Evolutionary conservation across 345 rosid species (phyloP), one percentile per base, ranked within the genome.

Genomic region (Isatis tinctoria): DNA sequence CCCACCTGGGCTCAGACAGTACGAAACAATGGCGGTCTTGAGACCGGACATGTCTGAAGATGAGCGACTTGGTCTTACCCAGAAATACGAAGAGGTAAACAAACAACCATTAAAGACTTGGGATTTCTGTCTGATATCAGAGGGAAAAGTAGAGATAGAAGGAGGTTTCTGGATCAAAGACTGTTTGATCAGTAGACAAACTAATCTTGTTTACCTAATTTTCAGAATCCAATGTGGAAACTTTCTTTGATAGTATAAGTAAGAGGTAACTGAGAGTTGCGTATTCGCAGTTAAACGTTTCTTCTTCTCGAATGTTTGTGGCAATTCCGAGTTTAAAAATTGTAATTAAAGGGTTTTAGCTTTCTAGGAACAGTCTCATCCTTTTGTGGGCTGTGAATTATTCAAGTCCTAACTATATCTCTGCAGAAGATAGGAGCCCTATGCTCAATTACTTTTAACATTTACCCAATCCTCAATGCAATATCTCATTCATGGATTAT

Each of bases 11-110:
- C 88, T 90, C 37, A 82, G 96, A 14, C 85, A 82, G 78, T 95
- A 95, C 75, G 97, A 91, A 82, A 86, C 95, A 18, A 92, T 90
- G 97, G 83, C 80, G 54, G 93, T 95, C 5, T 65, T 95, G 79
- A 85, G 99, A 81, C 99, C 99, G 6, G 96, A 95, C 67, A 87
- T 95, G 99, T 86, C 97, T 20, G 99, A 95, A 81, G 97, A 95
- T 59, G 96, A 90, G 65, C 81, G 97, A 3, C 87, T 95, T 18
- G 85, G 90, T 63, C 87, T 88, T 52, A 88, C 97, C 39, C 97
- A 90, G 88, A 95, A 88, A 80, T 95, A 95, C 82, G 97, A 95
- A 82, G 99, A 95, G 99, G 99, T 95, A 83, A 68, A 11, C 10
- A 2, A n/a, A n/a, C 1, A 41, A 0, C 11, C 39, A 28, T 8